Base-by-base conservation (phyloP, 805 yeast genomes). In the Komagataella phaffii region DNA sequence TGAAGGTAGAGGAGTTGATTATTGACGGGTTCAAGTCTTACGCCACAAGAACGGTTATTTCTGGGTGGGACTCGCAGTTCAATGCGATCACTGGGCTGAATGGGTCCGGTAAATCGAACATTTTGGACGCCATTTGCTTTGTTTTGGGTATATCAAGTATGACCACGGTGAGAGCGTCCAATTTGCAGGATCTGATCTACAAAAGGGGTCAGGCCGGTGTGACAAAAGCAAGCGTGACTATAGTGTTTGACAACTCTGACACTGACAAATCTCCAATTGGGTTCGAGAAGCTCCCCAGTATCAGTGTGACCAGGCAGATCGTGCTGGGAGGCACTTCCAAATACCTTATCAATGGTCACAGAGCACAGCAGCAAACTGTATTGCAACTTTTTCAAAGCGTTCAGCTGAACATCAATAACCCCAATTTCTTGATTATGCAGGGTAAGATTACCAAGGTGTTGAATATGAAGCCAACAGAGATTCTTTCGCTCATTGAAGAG, bases 181-280 rank as follows among this genome's bases (percentile, higher is more conserved):
- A 84, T 61, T 71, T 90, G 45, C 97, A 91, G 62, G 99, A 93
- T 65, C 77, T 93, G 63, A 93, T 93, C 50, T 93, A 93, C 65
- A 93, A 93, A 60, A 79, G 98, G 59, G 99, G 99, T 10, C 99
- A 93, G 64, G 98, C 99, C 0, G 98, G 98, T 57, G 91, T 91
- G 12, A 90, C 97, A 1, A 90, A 88, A 63, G 99, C 99, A 1
- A 83, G 93, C 61, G 99, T 93, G 1, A 90, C 98, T 0, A 88
- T 93, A 51, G 96, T 93, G 1, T 95, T 93, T 64, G 95, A 91
- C 66, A 95, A 93, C 61, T 60, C 76, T 10, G 97, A 91, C 58
- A 74, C 77, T 52, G 63, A 77, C 2, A 82, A 79, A 55, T 80
- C 91, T 0, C 99, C 99, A 0, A 83, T 88, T 51, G 96, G 96